Base-by-base conservation (phyloP, 2,329 filamentous ascomycete species). In the Aspergillus felis region DNA sequence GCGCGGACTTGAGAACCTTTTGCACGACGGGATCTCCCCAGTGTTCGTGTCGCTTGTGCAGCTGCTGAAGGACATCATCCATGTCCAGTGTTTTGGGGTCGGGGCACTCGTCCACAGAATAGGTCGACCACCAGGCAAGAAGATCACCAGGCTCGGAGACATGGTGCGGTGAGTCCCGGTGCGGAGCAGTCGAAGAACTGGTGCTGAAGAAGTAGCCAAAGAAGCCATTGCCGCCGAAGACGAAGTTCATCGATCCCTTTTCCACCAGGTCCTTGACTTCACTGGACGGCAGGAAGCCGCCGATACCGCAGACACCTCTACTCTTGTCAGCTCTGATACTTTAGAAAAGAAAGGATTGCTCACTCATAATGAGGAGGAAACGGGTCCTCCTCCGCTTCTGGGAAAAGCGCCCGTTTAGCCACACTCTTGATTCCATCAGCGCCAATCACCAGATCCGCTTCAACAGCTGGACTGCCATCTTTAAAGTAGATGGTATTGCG, bases 191-290 rank as follows among this genome's bases (percentile, higher is more conserved):
- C 9, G 53, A 8, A 3, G 64, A 58, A 44, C 66, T 71, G 7
- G 64, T 61, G 14, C 70, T 64, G 51, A 73, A 76, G 27, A 76
- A 74, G 62, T 81, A 82, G 1, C 80, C 80, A 60, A 82, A 82
- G 63, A 81, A 82, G 0, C 80, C 80, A 53, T 79, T 79, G 0
- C 75, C 70, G 1, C 80, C 79, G 56, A 80, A 80, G 0, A 75
- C 68, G 48, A 81, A 70, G 42, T 71, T 72, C 72, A 80, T 78
- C 1, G 68, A 68, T 4, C 73, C 74, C 20, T 69, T 57, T 10
- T 75, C 68, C 20, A 79, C 64, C 2, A 70, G 54, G 1, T 57
- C 49, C 38, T 63, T 62, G 17, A 75, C 56, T 42, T 68, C 60
- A 3, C 62, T 57, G 0, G 68, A 58, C n/a, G 72, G 67, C 28